Evolutionary conservation across 305 asterid genomes (phyloP), one percentile per base, ranked within the genome.

Genomic region (Striga hermonthica): DNA sequence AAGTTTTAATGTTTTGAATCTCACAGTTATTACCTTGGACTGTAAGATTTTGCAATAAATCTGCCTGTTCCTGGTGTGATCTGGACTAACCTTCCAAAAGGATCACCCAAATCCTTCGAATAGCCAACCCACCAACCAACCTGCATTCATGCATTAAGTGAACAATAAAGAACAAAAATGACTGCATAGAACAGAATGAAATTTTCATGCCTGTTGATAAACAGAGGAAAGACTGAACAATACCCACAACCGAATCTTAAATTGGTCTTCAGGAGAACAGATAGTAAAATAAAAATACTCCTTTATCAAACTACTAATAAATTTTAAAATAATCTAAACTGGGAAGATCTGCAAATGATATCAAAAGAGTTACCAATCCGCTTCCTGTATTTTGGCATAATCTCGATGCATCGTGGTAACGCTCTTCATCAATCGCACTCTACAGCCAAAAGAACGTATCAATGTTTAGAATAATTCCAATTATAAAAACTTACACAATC

Each of bases 41-140:
- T 90, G 61, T 88, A 93, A 77, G 89, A 76, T 85, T 82, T 90
- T 65, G 88, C 99, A 16, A 93, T 67, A 74, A 86, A 88, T 80
- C 99, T 86, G 59, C 99, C 99, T 54, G 85, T 77, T 64, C 87
- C 96, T 69, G 99, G 92, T 57, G 95, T 88, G 48, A 93, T 80
- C 74, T 77, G 92, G 62, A 93, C 69, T 72, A 93, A 69, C 80
- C 85, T 93, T 67, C 99, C 99, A 75, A 22, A 22, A 22, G 31
- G 31, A 22, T 93, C 97, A 61, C 75, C 86, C 43, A 86, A 83
- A 69, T 90, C 90, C 77, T 86, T 87, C 22, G 97, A 82, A 74
- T 81, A 90, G 75, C 97, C 99, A 72, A 86, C 95, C 99, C 99
- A 93, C 99, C 99, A 93, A 69, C 99, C 99, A 76, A 90, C 89